Evolutionary conservation across 371 early-diverging fungal species (phyloP), one percentile per base, ranked within the genome.

Genomic region (Choanephora cucurbitarum): DNA sequence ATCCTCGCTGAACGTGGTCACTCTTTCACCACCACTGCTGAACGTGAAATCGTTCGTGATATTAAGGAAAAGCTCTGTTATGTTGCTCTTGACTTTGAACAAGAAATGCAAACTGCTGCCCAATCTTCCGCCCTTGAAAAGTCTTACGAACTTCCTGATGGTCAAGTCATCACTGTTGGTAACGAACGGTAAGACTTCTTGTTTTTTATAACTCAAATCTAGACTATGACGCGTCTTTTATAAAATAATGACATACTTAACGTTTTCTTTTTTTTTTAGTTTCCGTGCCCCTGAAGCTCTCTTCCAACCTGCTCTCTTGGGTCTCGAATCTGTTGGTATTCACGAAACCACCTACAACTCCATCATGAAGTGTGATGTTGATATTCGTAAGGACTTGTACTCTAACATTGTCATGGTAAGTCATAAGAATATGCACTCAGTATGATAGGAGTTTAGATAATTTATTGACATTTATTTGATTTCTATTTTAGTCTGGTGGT

Each of bases 1-100:
- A 89, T 99, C 70, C 91, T 99, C 60, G 98, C 96, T 66, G 99
- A 99, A 80, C 96, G 98, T 66, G 99, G 99, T 71, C 94, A 98
- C 87, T 84, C 95, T 52, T 96, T 99, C 88, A 93, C 93, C 71
- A 99, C 99, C 72, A 93, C 99, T 45, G 99, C 99, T 62, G 99
- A 99, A 77, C 93, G 95, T 77, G 99, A 99, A 92, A 99, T 99
- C 68, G 99, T 98, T 60, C 96, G 99, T 79, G 99, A 99, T 77
- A 98, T 99, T 82, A 99, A 99, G 87, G 99, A 99, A 80, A 99
- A 99, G 91, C 91, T 98, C 55, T 98, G 99, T 85, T 99, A 99
- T 80, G 95, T 99, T 66, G 97, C 99, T 60, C 79, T 94, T 56
- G 97, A 99, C 88, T 99, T 93, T 75, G 98, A 98, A 70, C 94